Evolutionary conservation across 352 stramenopile genomes (phyloP), one percentile per base, ranked within the genome.

Genomic region (Phytopythium delawarense): DNA sequence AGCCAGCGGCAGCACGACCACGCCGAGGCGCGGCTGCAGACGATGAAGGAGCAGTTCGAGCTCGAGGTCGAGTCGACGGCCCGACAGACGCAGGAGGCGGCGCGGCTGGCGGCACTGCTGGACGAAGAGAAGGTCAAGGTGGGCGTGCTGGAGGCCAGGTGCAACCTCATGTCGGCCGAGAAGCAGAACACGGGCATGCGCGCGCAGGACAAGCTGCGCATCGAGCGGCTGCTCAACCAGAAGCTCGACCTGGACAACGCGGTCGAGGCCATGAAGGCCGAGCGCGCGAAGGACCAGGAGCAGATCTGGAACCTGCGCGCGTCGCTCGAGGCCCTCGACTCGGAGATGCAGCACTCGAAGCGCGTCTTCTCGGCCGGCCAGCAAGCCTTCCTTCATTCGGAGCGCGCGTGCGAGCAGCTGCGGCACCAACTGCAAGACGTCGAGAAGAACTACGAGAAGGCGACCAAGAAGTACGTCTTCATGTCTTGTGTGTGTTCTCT

Each of bases 131-230:
- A 78, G 37, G 75, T 86, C 20, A 75, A 92, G 15, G 69, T 76
- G 9, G 74, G 76, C 2, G 77, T 91, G 6, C 58, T 92, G 4
- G 79, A 92, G 39, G 81, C 81, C 2, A 88, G 89, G 34, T 82
- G 78, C 62, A 87, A 87, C 34, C 58, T 94, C 1, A 50, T 92
- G 7, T 69, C 73, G 15, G 76, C 74, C 0, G 85, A 91, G 61
- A 92, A 92, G 59, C 75, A 87, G 45, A 91, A 90, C 57, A 85
- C 75, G 5, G 82, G 78, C 13, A 92, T 92, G 81, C 76, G 81
- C 0, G 80, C 80, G 9, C 81, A 91, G 69, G 85, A 94, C 63
- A 92, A 92, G 46, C 67, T 91, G 18, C 81, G 81, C 0, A 92
- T 94, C 32, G 85, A 94, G 44, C 56, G 80, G 13, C 63, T 94